These are phyloP conservation scores for Chlamydomonas incerta DNA, from an alignment of 139 green algal genomes.

Conservation along the genomic window DNA sequence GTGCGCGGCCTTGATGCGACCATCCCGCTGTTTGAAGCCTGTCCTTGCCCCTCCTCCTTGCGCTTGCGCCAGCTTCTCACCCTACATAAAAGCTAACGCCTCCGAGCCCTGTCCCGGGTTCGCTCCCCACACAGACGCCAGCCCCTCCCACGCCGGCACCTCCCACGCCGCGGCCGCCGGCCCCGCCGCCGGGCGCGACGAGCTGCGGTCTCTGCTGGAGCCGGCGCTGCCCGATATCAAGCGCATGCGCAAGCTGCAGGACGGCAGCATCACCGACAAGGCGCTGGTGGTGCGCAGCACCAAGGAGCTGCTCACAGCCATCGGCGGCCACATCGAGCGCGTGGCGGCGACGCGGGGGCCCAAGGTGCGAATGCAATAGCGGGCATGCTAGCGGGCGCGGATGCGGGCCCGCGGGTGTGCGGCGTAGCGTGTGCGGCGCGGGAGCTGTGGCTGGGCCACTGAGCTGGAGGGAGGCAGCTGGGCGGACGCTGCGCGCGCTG, in stretches of 20 bases:
- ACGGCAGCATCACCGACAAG: constrained; percentile 30
- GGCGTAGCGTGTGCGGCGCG: no score
- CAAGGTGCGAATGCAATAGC: constrained; percentile 30
- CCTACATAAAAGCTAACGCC: no score
- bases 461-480: no score
- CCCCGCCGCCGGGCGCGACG: neutral
- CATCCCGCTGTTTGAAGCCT: no score
- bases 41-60: no score
- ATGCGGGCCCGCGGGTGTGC: neutral
- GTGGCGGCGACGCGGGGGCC: constrained; percentile 3
- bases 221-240: constrained; percentile 17
- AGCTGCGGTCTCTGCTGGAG: constrained; percentile 25
- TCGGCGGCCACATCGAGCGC: constrained; percentile 47
- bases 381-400: neutral
- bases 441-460: no score
- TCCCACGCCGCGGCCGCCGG: neutral
- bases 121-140: no score
- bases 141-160: no score
- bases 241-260: constrained; percentile 49
- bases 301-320: constrained; percentile 49
- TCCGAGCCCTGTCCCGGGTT: no score
- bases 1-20: no score
- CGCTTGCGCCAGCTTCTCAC: no score
- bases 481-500: no score
- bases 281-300: constrained; percentile 39